Evolutionary conservation across 208 protist species (phyloP).

Genomic region (Trypanosoma avium): DNA sequence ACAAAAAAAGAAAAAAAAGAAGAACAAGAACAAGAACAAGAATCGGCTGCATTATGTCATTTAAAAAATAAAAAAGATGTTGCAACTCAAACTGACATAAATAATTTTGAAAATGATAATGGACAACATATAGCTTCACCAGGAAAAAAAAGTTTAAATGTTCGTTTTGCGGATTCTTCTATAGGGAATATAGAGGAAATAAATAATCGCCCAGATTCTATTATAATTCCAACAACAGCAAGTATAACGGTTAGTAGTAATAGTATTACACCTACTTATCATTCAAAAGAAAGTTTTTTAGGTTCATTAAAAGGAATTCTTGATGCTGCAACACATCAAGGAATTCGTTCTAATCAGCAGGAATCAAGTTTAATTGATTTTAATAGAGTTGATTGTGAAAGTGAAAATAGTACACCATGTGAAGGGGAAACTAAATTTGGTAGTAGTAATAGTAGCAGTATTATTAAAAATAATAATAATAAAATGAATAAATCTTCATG

Average conservation of each 20-base stretch:
- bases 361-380: conserved; percentile 6
- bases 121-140: too few relatives aligned
- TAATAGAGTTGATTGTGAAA: conserved; percentile 10
- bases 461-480: too few relatives aligned
- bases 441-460: too few relatives aligned
- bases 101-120: too few relatives aligned
- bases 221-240: background rate
- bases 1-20: too few relatives aligned
- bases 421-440: too few relatives aligned
- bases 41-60: too few relatives aligned
- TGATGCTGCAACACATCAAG: background rate
- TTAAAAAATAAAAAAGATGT: background rate
- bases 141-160: background rate
- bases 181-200: background rate
- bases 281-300: background rate
- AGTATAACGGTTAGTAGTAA: background rate
- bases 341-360: background rate
- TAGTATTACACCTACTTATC: background rate
- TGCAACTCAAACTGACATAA: conserved; percentile 10
- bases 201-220: background rate
- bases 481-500: too few relatives aligned
- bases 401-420: background rate
- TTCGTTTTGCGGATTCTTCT: background rate
- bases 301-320: background rate
- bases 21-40: too few relatives aligned